phyloP scores from a whole-genome alignment of 345 rosid genomes.

The Anastatica hierochuntica region DNA sequence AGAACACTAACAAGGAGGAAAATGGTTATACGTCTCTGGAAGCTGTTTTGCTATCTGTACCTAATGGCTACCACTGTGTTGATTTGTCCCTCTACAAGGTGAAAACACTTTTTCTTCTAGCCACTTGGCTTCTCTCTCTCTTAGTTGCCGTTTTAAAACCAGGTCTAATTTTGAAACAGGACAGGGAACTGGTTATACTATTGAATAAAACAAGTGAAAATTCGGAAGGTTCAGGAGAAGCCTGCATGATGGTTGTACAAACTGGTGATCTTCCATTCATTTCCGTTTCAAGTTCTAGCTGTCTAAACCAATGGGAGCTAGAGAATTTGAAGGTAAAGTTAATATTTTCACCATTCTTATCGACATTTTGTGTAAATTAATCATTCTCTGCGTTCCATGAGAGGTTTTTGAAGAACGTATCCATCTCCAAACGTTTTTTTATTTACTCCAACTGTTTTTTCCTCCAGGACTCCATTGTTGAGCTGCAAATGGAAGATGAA shows the following conservation, averaged over 20 bases:
- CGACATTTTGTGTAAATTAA: neutral
- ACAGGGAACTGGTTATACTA: slow-evolving; percentile 54
- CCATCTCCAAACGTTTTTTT: neutral
- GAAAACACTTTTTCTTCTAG: slow-evolving; percentile 8
- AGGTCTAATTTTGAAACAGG: slow-evolving; percentile 37
- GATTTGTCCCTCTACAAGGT: slow-evolving; percentile 90
- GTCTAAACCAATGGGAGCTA: slow-evolving; percentile 40
- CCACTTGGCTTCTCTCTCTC: neutral
- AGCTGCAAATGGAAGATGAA: slow-evolving; percentile 52
- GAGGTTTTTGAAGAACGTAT: neutral
- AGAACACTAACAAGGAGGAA: slow-evolving; percentile 26
- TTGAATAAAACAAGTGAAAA: slow-evolving; percentile 36
- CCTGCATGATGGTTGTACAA: slow-evolving; percentile 68
- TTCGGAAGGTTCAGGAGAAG: slow-evolving; percentile 62
- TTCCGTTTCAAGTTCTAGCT: slow-evolving; percentile 37
- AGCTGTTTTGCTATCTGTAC: slow-evolving; percentile 53
- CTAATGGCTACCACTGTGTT: slow-evolving; percentile 51
- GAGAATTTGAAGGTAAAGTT: slow-evolving; percentile 51
- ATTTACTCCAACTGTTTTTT: neutral
- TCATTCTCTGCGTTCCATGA: neutral
- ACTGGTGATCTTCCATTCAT: slow-evolving; percentile 59
- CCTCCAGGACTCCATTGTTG: slow-evolving; percentile 38
- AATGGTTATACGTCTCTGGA: slow-evolving; percentile 42
- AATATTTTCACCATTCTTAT: neutral
- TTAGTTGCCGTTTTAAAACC: slow-evolving; percentile 6